phyloP scores from a whole-genome alignment of 2,329 filamentous ascomycete genomes.

The Cercospora zeina region DNA sequence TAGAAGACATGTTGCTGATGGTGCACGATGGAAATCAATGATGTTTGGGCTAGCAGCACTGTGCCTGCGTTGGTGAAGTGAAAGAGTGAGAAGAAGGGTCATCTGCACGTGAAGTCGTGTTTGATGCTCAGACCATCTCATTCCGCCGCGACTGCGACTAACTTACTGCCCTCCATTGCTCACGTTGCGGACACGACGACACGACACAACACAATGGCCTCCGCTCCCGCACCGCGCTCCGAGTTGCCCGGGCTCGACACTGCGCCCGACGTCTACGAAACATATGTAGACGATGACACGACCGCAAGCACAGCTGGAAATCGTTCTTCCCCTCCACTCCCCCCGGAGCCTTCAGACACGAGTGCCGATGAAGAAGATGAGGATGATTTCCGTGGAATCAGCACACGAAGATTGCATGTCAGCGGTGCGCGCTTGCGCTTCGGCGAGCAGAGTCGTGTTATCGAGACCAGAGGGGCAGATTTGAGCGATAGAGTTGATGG shows the following conservation, averaged over 20 bases:
- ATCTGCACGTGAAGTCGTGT: slow-evolving; percentile 5
- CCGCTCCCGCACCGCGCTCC: slow-evolving; percentile 23
- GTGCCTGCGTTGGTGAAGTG: too few relatives aligned
- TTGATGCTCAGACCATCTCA: not conserved
- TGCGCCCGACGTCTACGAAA: slow-evolving; percentile 95
- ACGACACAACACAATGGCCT: slow-evolving; percentile 18
- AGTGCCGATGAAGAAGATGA: slow-evolving; percentile 52
- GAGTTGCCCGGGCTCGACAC: slow-evolving; percentile 57
- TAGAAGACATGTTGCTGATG: too few relatives aligned
- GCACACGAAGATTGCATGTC: slow-evolving; percentile 72
- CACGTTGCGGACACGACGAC: not conserved
- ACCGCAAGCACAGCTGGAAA: slow-evolving; percentile 25
- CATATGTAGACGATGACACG: slow-evolving; percentile 58
- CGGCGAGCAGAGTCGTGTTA: slow-evolving; percentile 60
- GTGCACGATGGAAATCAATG: too few relatives aligned
- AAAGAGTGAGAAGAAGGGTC: not conserved
- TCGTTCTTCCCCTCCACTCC: slow-evolving; percentile 24
- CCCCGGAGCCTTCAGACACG: slow-evolving; percentile 27
- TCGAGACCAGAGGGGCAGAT: slow-evolving; percentile 77
- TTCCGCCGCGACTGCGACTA: not conserved
- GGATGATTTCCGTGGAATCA: slow-evolving; percentile 62
- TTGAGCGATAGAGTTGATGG: slow-evolving; percentile 85
- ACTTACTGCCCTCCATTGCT: not conserved
- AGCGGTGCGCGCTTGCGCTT: slow-evolving; percentile 80
- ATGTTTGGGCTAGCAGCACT: too few relatives aligned